phyloP scores from a whole-genome alignment of 1,139 yeast genomes.

The Pichia kudriavzevii region DNA sequence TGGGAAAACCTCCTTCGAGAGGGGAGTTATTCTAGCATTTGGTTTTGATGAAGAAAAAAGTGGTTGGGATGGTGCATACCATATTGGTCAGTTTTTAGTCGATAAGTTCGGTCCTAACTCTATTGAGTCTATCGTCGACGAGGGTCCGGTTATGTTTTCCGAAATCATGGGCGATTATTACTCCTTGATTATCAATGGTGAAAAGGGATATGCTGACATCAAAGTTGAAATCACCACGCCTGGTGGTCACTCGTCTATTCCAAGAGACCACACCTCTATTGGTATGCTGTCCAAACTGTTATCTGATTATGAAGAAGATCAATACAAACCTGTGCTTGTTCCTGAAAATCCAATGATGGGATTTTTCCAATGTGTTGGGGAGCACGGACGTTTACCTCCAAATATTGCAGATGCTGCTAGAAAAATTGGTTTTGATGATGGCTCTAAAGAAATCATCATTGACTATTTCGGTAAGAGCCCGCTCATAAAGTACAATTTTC shows the following conservation, averaged over 20 bases:
- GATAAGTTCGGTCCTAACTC: slow-evolving; percentile 49
- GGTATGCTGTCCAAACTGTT: slow-evolving; percentile 58
- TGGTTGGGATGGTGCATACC: slow-evolving; percentile 51
- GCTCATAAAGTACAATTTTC: slow-evolving; percentile 33
- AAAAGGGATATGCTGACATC: slow-evolving; percentile 57
- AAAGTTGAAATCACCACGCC: slow-evolving; percentile 43
- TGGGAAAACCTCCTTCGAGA: slow-evolving; percentile 40
- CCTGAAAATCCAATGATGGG: slow-evolving; percentile 42
- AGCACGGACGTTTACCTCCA: slow-evolving; percentile 28
- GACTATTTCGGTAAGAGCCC: slow-evolving; percentile 28
- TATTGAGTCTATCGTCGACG: slow-evolving; percentile 54
- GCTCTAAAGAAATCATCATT: slow-evolving; percentile 37
- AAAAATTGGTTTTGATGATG: slow-evolving; percentile 34
- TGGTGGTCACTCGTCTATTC: slow-evolving; percentile 73
- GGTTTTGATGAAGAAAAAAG: slow-evolving; percentile 72
- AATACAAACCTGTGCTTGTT: slow-evolving; percentile 38
- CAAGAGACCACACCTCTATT: slow-evolving; percentile 66
- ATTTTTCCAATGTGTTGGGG: slow-evolving; percentile 43
- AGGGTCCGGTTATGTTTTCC: slow-evolving; percentile 45
- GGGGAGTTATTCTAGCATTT: slow-evolving; percentile 52
- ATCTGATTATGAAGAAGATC: slow-evolving; percentile 41
- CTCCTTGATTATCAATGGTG: slow-evolving; percentile 49
- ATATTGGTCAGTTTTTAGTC: slow-evolving; percentile 36
- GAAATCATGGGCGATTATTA: slow-evolving; percentile 17
- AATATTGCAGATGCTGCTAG: slow-evolving; percentile 31